Base-by-base conservation (phyloP, 805 yeast species). In the Groenewaldozyma tartarivorans region DNA sequence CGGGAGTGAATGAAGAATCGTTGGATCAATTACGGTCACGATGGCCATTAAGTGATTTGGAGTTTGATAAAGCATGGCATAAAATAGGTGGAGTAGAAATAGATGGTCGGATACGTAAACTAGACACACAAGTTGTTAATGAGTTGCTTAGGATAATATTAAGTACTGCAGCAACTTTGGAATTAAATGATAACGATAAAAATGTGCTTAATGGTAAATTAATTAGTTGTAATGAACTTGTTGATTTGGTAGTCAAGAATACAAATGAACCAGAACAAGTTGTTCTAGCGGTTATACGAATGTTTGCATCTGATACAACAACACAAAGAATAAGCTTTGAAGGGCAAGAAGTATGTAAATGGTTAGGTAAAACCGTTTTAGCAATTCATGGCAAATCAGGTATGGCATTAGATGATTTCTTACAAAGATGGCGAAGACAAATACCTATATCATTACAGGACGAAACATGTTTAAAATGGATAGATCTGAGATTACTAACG, bases 41-140 rank as follows among this genome's bases (percentile, higher is more conserved):
- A 38, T 68, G 81, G 5, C 72, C 82, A 1, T 68, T 77, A 7
- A 81, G 88, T 0, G 58, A 53, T 2, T 47, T 32, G 1, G 82
- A 81, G 56, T 79, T 82, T 51, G 60, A 58, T 7, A 33, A 42
- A 2, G 58, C 59, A 27, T 82, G 88, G 85, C 57, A 65, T 42
- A 56, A 56, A 2, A 38, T 66, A 2, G 72, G 75, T 15, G 92
- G 92, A 0, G 68, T 77, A 22, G 72, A 68, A 24, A 48, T 77
- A 2, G 64, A 71, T 35, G 79, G 72, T 35, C 11, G 7, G 7
- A 13, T 13, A 24, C 13, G 13, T 24, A 24, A 24, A 24, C 13
- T 24, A 24, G 11, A 24, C 29, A 9, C 7, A 7, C 7, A 13
- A 9, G 13, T 24, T 9, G 13, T 24, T 24, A 24, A 24, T 13